These are phyloP conservation scores for Tieghemostelium lacteum DNA, from an alignment of 78 protist species.

Conservation along the genomic window DNA sequence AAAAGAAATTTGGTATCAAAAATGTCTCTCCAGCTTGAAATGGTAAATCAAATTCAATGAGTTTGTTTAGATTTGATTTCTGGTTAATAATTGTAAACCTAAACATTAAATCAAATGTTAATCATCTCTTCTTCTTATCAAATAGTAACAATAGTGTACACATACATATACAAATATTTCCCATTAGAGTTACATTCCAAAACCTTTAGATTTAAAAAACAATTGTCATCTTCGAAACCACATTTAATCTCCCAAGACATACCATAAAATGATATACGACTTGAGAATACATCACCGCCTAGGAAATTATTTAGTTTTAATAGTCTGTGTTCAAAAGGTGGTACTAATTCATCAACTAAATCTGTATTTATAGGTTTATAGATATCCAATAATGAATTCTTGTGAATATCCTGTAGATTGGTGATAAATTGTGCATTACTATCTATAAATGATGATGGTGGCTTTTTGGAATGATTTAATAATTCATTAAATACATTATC, in stretches of 20 bases:
- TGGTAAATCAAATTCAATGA: slow-evolving; percentile 14
- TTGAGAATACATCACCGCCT: background rate
- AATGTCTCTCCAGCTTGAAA: slow-evolving; percentile 59
- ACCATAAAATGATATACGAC: slow-evolving; percentile 48
- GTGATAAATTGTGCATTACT: slow-evolving; percentile 16
- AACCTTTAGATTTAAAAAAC: slow-evolving; percentile 45
- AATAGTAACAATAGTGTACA: background rate
- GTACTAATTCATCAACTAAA: slow-evolving; percentile 19
- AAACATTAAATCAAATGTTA: background rate
- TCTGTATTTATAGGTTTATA: slow-evolving; percentile 64
- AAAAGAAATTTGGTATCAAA: slow-evolving; percentile 53
- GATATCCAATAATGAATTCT: slow-evolving; percentile 54
- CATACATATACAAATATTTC: slow-evolving; percentile 43
- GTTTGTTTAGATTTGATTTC: slow-evolving; percentile 56
- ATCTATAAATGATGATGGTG: slow-evolving; percentile 44
- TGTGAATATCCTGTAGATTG: slow-evolving; percentile 43
- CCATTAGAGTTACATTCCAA: slow-evolving; percentile 31
- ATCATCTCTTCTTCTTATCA: too few relatives aligned
- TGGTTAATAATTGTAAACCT: slow-evolving; percentile 54
- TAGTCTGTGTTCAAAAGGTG: slow-evolving; percentile 48
- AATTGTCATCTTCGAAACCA: slow-evolving; percentile 53
- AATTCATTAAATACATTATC: slow-evolving; percentile 50
- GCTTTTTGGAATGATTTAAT: slow-evolving; percentile 44
- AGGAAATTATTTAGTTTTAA: slow-evolving; percentile 28
- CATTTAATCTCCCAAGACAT: slow-evolving; percentile 62